phyloP scores from a whole-genome alignment of 2,329 filamentous ascomycete genomes.

The Beauveria sp. region DNA sequence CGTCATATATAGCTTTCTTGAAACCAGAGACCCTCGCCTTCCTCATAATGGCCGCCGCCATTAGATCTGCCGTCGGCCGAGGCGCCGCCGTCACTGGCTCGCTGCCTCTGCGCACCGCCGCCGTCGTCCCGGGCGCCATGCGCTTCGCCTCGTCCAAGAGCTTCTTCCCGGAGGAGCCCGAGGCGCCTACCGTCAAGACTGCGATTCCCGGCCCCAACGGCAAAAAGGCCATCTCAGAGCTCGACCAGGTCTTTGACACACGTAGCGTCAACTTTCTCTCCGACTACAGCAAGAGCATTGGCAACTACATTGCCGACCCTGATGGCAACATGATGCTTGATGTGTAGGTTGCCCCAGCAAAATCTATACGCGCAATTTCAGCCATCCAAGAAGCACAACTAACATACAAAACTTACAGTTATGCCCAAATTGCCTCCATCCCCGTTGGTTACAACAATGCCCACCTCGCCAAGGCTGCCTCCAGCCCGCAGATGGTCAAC shows the following conservation, averaged over 20 bases:
- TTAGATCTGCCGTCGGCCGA: constrained; percentile 6
- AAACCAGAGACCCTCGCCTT: background rate
- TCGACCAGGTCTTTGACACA: constrained; percentile 77
- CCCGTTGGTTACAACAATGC: constrained; percentile 91
- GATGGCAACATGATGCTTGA: constrained; percentile 68
- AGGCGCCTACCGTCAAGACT: constrained; percentile 45
- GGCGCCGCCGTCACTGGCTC: background rate
- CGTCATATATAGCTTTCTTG: background rate
- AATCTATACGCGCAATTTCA: background rate
- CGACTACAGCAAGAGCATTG: constrained; percentile 65
- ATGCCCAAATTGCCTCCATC: constrained; percentile 89
- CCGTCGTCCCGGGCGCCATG: constrained; percentile 15
- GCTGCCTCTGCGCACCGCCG: background rate
- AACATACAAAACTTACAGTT: constrained; percentile 35
- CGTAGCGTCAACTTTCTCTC: constrained; percentile 76
- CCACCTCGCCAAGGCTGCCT: constrained; percentile 59
- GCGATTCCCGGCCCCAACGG: constrained; percentile 70
- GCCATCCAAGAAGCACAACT: background rate
- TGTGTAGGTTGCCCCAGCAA: constrained; percentile 41
- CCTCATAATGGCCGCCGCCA: constrained; percentile 6
- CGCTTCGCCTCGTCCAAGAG: constrained; percentile 27
- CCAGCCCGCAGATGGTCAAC: constrained; percentile 69
- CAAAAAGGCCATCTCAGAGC: constrained; percentile 58
- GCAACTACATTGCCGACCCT: constrained; percentile 73
- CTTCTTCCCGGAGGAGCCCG: constrained; percentile 43